Conservation (phyloP, 1,284 basidiomycete genomes). For the Melanopsichium pennsylvanicum region DNA sequence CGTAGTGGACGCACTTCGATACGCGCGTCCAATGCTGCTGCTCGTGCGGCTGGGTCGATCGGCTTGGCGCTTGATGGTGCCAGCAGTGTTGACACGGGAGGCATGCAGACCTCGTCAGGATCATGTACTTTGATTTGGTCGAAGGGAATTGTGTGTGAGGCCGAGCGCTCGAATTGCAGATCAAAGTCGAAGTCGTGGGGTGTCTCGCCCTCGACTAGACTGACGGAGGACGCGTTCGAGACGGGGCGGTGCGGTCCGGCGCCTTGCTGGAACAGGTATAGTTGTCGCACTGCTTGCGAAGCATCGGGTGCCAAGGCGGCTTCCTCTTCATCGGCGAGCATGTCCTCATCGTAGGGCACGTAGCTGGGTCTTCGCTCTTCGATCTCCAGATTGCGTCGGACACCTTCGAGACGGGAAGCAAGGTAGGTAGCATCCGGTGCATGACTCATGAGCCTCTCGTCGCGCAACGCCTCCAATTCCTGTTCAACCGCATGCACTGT, state of each 20-base stretch:
- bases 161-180: conserved; percentile 16
- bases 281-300: conserved; percentile 21
- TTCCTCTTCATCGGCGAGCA: conserved; percentile 26
- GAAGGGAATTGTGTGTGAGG: conserved; percentile 4
- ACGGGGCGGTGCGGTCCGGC: conserved; percentile 39
- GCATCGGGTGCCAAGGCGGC: conserved; percentile 16
- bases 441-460: conserved; percentile 56
- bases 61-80: conserved; percentile 19
- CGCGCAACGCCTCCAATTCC: conserved; percentile 56
- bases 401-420: conserved; percentile 52
- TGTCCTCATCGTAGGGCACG: conserved; percentile 49
- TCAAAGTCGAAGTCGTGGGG: conserved; percentile 45
- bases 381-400: conserved; percentile 55
- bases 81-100: conserved; percentile 6
- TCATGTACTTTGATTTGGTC: conserved; percentile 25
- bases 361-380: conserved; percentile 42
- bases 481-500: conserved; percentile 61
- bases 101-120: conserved; percentile 19
- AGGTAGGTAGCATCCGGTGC: conserved; percentile 59
- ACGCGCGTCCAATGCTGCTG: conserved; percentile 54
- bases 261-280: conserved; percentile 35
- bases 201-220: conserved; percentile 42
- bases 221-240: conserved; percentile 44
- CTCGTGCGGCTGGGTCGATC: conserved; percentile 45
- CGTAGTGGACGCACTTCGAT: conserved; percentile 52